A percentile compares a stretch with the other conserved stretches of the same genome.
Evolutionary conservation across 2,329 filamentous ascomycete species (phyloP).

Genomic region (Trichophyton mentagrophytes): DNA sequence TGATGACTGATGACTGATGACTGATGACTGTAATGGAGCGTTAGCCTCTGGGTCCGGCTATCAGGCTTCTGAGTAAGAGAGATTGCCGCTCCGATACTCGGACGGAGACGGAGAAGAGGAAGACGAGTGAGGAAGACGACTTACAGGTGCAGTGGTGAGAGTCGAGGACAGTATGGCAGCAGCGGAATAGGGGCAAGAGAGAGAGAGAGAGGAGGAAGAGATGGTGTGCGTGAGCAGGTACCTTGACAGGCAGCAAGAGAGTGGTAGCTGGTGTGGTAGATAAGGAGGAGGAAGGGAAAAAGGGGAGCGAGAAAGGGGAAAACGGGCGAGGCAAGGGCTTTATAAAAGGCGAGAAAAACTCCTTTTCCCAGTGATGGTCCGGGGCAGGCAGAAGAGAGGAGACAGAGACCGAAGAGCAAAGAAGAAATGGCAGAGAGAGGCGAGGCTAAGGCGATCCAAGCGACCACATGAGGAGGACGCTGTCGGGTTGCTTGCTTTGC

Average conservation of each 20-base stretch:
- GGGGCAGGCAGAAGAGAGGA: neutral
- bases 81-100: neutral
- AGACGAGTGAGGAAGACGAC: neutral
- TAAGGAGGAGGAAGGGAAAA: neutral
- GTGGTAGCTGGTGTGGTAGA: neutral
- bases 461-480: neutral
- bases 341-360: neutral
- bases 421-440: neutral
- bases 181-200: neutral
- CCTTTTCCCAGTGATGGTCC: neutral
- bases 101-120: neutral
- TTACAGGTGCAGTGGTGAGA: neutral
- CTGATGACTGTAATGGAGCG: neutral
- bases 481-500: neutral
- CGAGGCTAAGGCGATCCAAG: constrained; percentile 5
- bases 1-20: no score
- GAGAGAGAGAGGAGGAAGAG: neutral
- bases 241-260: neutral
- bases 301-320: neutral
- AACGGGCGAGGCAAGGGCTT: neutral
- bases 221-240: neutral
- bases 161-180: neutral
- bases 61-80: neutral
- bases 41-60: neutral
- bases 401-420: neutral